Percentiles rank a stretch among this genome's conserved stretches.
phyloP scores from a whole-genome alignment of 768 basidiomycete genomes.

The Rhodotorula babjevae region DNA sequence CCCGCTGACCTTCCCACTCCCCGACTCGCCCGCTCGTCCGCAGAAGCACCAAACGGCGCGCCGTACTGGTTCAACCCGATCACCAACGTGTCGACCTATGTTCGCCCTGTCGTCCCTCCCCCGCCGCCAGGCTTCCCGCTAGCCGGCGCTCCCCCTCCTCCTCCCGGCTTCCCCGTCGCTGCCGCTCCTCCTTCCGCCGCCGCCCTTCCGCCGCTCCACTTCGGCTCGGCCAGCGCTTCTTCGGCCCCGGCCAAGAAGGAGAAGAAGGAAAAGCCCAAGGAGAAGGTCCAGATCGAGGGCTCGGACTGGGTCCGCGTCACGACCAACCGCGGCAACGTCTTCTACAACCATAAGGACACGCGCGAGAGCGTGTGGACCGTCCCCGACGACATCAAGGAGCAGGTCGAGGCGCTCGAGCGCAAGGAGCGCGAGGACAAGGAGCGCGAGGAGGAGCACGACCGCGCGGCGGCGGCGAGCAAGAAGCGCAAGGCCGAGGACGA shows the following conservation, averaged over 20 bases:
- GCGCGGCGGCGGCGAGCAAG: conserved; percentile 47
- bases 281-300: conserved; percentile 76
- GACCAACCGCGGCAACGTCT: conserved; percentile 84
- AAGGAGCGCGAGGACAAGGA: conserved; percentile 43
- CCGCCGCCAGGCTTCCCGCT: conserved; percentile 47
- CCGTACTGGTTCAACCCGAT: conserved; percentile 76
- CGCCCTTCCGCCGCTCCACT: conserved; percentile 23
- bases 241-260: conserved; percentile 50
- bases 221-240: neutral
- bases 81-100: conserved; percentile 83
- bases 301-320: conserved; percentile 85
- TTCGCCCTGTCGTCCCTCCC: conserved; percentile 60
- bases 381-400: conserved; percentile 79
- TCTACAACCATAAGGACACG: conserved; percentile 75
- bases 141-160: conserved; percentile 34
- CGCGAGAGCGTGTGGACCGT: conserved; percentile 84
- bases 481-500: conserved; percentile 33
- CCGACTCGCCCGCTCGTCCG: conserved; percentile 7
- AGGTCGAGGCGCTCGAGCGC: conserved; percentile 57
- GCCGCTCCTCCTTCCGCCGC: conserved; percentile 44
- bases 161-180: conserved; percentile 48
- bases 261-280: conserved; percentile 82
- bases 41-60: conserved; percentile 65
- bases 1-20: neutral
- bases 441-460: conserved; percentile 49